phyloP scores from a whole-genome alignment of 257 asterid genomes.

The Ophiorrhiza pumila region DNA sequence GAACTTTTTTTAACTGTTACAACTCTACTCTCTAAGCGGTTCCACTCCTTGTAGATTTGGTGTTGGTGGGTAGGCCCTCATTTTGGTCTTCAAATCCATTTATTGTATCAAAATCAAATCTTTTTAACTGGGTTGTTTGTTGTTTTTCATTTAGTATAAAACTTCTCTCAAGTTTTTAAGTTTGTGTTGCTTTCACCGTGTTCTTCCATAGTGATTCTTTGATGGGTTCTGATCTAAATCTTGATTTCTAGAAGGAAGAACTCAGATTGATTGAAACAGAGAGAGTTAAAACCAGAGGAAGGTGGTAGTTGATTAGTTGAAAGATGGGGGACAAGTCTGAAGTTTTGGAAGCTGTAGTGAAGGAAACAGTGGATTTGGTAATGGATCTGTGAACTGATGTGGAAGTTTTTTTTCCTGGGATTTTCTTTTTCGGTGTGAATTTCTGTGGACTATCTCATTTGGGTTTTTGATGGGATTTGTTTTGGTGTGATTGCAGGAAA shows the following conservation, averaged over 20 bases:
- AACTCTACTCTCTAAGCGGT: slow-evolving; percentile 41
- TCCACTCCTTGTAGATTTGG: slow-evolving; percentile 55
- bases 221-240: slow-evolving; percentile 33
- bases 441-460: slow-evolving; percentile 18
- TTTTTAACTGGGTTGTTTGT: slow-evolving; percentile 26
- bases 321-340: slow-evolving; percentile 88
- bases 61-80: slow-evolving; percentile 53
- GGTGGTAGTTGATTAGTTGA: background rate
- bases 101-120: slow-evolving; percentile 24
- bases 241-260: slow-evolving; percentile 5
- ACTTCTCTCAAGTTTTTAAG: slow-evolving; percentile 3
- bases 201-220: slow-evolving; percentile 35
- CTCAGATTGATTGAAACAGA: background rate
- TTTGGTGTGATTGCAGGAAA: slow-evolving; percentile 59
- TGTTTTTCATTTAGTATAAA: background rate
- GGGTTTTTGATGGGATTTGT: slow-evolving; percentile 12
- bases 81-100: slow-evolving; percentile 23
- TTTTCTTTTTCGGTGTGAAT: background rate
- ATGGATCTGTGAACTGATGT: slow-evolving; percentile 62
- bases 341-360: slow-evolving; percentile 92
- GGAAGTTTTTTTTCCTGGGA: slow-evolving; percentile 8
- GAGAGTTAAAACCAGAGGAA: background rate
- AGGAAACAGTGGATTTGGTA: slow-evolving; percentile 99
- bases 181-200: slow-evolving; percentile 20
- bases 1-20: slow-evolving; percentile 51